These are phyloP conservation scores for Nemania abortiva DNA, from an alignment of 2,329 filamentous ascomycete species.

Conservation along the genomic window DNA sequence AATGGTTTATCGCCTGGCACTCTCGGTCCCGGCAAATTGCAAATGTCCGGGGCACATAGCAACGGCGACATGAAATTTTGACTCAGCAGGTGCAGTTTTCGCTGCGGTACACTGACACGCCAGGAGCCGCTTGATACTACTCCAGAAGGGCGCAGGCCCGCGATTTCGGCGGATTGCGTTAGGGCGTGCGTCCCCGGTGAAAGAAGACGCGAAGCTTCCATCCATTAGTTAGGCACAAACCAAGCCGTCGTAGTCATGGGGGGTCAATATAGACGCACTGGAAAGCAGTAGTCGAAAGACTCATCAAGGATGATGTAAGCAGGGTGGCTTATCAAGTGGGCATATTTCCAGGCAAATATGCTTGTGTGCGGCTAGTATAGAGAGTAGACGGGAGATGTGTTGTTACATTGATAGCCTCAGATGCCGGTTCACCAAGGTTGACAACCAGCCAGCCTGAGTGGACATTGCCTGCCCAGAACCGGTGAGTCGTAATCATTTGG, in stretches of 20 bases:
- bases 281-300: slow-evolving; percentile 11
- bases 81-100: slow-evolving; percentile 24
- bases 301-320: slow-evolving; percentile 26
- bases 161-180: background rate
- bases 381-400: background rate
- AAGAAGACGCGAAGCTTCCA: background rate
- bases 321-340: slow-evolving; percentile 13
- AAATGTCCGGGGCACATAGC: background rate
- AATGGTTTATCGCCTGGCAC: slow-evolving; percentile 3
- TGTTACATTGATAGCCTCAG: background rate
- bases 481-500: background rate
- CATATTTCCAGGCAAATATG: background rate
- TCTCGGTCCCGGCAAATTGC: slow-evolving; percentile 3
- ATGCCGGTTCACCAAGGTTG: background rate
- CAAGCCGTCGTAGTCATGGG: background rate
- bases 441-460: background rate
- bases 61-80: slow-evolving; percentile 17
- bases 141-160: background rate
- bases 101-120: background rate
- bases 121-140: background rate
- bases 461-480: slow-evolving; percentile 1
- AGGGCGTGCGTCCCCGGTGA: background rate
- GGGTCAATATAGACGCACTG: background rate
- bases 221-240: background rate
- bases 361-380: background rate